These are phyloP conservation scores for Pyracantha coccinea DNA, from an alignment of 331 rosid species.

Conservation along the genomic window DNA sequence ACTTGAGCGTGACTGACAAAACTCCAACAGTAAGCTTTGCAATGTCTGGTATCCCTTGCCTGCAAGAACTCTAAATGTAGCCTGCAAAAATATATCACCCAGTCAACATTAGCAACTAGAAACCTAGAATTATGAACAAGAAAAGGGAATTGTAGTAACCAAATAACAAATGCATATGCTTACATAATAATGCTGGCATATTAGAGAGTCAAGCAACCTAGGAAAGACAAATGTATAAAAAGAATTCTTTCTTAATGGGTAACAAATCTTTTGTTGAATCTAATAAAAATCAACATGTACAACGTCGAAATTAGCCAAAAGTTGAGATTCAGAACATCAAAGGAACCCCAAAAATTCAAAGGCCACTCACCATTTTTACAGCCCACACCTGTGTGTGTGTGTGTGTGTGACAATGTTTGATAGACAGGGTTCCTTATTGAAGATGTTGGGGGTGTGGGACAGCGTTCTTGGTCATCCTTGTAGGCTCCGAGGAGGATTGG, in stretches of 20 bases:
- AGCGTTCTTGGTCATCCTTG: too few relatives aligned
- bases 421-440: too few relatives aligned
- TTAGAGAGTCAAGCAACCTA: neutral
- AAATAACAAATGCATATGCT: neutral
- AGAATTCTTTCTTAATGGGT: too few relatives aligned
- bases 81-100: conserved; percentile 42
- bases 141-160: neutral
- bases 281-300: neutral
- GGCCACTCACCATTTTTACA: neutral
- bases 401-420: too few relatives aligned
- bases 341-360: neutral
- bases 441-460: too few relatives aligned
- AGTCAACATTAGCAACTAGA: neutral
- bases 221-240: neutral
- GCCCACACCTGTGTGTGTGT: neutral
- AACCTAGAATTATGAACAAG: neutral
- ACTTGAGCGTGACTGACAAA: conserved; percentile 72
- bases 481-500: too few relatives aligned
- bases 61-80: conserved; percentile 82
- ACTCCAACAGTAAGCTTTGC: conserved; percentile 87
- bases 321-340: neutral
- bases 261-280: too few relatives aligned
- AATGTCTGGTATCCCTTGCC: conserved; percentile 93
- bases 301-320: neutral
- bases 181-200: neutral